Evolutionary conservation across 176 grass and related monocot genomes (phyloP).

Genomic region (Carex scoparia): DNA sequence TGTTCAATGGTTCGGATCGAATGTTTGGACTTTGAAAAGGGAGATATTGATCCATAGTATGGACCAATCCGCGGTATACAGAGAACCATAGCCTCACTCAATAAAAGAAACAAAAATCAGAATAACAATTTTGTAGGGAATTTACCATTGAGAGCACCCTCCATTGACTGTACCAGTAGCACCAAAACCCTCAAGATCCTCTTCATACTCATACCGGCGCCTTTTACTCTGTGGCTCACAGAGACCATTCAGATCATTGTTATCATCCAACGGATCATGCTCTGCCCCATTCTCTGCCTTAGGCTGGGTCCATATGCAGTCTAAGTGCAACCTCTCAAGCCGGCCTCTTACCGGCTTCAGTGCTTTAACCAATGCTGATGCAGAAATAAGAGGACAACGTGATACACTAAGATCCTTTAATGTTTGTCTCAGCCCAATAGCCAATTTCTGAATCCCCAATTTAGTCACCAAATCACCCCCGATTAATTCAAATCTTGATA

Average conservation of each 20-base stretch:
- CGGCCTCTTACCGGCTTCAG: slow-evolving; percentile 51
- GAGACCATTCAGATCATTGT: background rate
- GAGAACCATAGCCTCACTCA: too few species aligned
- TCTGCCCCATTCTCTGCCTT: slow-evolving; percentile 10
- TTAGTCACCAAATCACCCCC: slow-evolving; percentile 52
- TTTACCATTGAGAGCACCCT: slow-evolving; percentile 10
- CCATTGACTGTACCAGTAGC: background rate
- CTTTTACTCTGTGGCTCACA: slow-evolving; percentile 55
- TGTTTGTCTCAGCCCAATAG: slow-evolving; percentile 32
- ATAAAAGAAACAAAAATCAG: background rate
- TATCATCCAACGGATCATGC: slow-evolving; percentile 34
- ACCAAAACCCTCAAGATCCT: slow-evolving; percentile 25
- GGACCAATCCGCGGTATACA: too few species aligned
- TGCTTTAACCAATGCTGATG: slow-evolving; percentile 43
- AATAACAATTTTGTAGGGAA: slow-evolving; percentile 5
- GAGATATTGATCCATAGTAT: too few species aligned
- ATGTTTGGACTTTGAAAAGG: too few species aligned
- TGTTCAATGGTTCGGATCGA: too few species aligned
- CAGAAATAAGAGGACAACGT: slow-evolving; percentile 55
- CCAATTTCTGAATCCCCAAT: slow-evolving; percentile 47
- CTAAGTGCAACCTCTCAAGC: slow-evolving; percentile 81
- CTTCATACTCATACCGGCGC: slow-evolving; percentile 47
- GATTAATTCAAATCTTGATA: slow-evolving; percentile 60
- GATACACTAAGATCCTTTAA: slow-evolving; percentile 71
- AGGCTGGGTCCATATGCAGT: slow-evolving; percentile 54